Evolutionary conservation across 164 flowering plant genomes (phyloP).

Genomic region (Nymphaea thermarum): DNA sequence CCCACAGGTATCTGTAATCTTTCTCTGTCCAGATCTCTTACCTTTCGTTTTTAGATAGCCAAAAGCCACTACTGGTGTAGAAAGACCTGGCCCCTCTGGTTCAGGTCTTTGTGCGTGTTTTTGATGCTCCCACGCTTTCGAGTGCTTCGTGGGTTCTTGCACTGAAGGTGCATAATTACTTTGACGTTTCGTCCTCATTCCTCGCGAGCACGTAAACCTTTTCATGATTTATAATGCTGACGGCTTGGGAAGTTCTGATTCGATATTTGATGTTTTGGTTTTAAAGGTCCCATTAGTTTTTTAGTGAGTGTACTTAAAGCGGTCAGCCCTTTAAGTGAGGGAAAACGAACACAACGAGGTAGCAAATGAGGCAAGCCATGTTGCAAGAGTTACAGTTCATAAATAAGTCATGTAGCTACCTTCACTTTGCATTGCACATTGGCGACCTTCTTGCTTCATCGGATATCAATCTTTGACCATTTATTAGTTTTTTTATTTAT

Average conservation of each 20-base stretch:
- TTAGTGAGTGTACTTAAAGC: too few relatives aligned
- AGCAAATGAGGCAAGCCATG: too few relatives aligned
- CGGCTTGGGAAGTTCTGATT: too few relatives aligned
- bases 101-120: background rate
- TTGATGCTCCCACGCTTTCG: background rate
- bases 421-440: too few relatives aligned
- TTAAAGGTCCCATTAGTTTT: too few relatives aligned
- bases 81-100: background rate
- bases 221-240: too few relatives aligned
- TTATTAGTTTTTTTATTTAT: background rate
- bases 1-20: constrained; percentile 53
- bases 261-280: too few relatives aligned
- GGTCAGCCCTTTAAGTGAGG: background rate
- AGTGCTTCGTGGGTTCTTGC: background rate
- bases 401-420: too few relatives aligned
- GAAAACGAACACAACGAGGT: background rate
- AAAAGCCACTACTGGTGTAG: background rate
- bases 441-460: background rate
- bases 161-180: too few relatives aligned
- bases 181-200: too few relatives aligned
- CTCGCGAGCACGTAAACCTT: too few relatives aligned
- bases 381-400: too few relatives aligned
- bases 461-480: background rate
- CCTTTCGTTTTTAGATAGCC: background rate
- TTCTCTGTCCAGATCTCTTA: background rate